Conservation (phyloP, 371 early-diverging fungal species). For the Sporodiniella umbellata region DNA sequence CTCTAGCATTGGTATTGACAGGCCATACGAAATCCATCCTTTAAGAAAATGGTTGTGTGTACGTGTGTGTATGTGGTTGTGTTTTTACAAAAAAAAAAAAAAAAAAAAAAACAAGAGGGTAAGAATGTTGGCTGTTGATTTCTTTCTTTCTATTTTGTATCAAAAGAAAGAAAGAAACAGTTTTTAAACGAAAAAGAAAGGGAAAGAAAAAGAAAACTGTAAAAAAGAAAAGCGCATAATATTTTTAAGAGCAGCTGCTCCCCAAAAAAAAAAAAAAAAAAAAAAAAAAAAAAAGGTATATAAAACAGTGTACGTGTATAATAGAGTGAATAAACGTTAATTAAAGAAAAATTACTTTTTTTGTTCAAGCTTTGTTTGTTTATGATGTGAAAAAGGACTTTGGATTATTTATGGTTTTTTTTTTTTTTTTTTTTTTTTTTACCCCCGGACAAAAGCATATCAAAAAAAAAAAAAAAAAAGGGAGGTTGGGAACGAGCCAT, state of each 20-base stretch:
- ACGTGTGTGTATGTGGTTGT: no score
- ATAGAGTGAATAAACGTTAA: no score
- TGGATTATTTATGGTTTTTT: no score
- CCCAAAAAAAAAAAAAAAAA: background rate
- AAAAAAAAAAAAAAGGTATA: background rate
- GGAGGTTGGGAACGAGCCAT: no score
- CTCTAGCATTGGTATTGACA: slow-evolving; percentile 14
- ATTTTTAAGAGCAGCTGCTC: background rate
- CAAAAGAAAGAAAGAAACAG: no score
- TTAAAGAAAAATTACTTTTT: slow-evolving; percentile 11
- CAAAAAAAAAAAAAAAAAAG: no score
- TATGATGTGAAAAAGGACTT: background rate
- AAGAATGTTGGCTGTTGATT: background rate
- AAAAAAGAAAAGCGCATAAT: background rate
- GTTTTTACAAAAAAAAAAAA: slow-evolving; percentile 1
- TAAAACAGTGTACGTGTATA: no score
- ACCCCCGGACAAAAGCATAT: background rate
- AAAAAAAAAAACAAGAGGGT: slow-evolving; percentile 7
- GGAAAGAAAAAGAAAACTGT: background rate
- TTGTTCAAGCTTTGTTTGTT: background rate
- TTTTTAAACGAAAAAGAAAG: no score
- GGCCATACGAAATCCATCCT: slow-evolving; percentile 23
- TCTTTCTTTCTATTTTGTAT: background rate
- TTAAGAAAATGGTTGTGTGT: no score
- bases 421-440: no score